These are phyloP conservation scores for Geotrichum phurueaensis DNA, from an alignment of 1,139 yeast species.

Conservation along the genomic window DNA sequence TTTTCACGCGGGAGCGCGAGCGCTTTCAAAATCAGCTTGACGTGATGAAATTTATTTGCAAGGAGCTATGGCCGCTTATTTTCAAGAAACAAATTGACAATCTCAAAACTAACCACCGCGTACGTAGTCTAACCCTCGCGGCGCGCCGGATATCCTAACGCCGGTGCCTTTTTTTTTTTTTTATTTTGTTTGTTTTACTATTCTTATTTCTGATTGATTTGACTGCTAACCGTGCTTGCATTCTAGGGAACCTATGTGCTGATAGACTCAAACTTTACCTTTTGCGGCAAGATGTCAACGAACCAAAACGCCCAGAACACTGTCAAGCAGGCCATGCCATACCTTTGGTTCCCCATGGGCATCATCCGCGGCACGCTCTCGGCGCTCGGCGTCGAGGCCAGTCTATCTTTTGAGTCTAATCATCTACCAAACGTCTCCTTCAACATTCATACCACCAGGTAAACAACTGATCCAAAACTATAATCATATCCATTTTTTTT, in stretches of 20 bases:
- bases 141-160: background rate
- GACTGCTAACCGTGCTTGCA: background rate
- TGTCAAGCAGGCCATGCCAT: constrained; percentile 36
- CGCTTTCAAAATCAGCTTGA: constrained; percentile 59
- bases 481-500: background rate
- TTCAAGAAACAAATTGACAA: constrained; percentile 88
- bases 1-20: constrained; percentile 54
- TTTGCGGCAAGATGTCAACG: constrained; percentile 45
- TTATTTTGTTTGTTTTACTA: background rate
- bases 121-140: constrained; percentile 31
- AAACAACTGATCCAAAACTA: background rate
- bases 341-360: constrained; percentile 79
- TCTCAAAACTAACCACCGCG: constrained; percentile 79
- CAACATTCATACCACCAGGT: constrained; percentile 52
- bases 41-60: constrained; percentile 84
- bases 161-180: background rate
- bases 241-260: constrained; percentile 61
- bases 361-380: constrained; percentile 71
- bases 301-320: constrained; percentile 21
- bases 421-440: constrained; percentile 63
- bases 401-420: constrained; percentile 56
- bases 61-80: constrained; percentile 80
- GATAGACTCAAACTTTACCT: constrained; percentile 58
- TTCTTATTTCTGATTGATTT: background rate
- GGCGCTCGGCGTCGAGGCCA: constrained; percentile 62